phyloP scores from a whole-genome alignment of 2,329 filamentous ascomycete species.

The Anthostomella pinea region DNA sequence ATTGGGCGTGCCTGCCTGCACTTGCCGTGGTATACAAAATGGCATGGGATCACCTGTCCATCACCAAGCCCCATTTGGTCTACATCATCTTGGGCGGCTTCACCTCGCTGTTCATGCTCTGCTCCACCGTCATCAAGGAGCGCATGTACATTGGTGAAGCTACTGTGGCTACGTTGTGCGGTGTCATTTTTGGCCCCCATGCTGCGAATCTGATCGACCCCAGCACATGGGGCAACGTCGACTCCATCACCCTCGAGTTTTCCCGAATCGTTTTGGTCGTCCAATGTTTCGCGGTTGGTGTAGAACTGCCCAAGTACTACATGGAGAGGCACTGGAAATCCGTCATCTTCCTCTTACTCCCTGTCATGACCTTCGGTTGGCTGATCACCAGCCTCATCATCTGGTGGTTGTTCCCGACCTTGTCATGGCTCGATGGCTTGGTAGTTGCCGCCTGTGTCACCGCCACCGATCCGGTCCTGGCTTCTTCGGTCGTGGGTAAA shows the following conservation, averaged over 20 bases:
- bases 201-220: slow-evolving; percentile 79
- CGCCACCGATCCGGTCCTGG: slow-evolving; percentile 93
- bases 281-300: slow-evolving; percentile 87
- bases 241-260: slow-evolving; percentile 86
- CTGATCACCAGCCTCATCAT: slow-evolving; percentile 88
- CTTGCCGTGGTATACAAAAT: slow-evolving; percentile 42
- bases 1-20: slow-evolving; percentile 8
- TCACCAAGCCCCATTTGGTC: slow-evolving; percentile 95
- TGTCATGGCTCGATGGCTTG: slow-evolving; percentile 88
- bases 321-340: slow-evolving; percentile 99
- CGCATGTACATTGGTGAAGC: slow-evolving; percentile 98
- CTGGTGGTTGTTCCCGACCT: slow-evolving; percentile 78
- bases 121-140: slow-evolving; percentile 97
- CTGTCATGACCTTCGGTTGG: slow-evolving; percentile 98
- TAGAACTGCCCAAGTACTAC: slow-evolving; percentile 88
- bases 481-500: slow-evolving; percentile 96
- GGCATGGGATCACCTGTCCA: slow-evolving; percentile 76
- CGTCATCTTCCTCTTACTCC: slow-evolving; percentile 80
- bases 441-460: slow-evolving; percentile 90
- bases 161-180: slow-evolving; percentile 84
- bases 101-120: slow-evolving; percentile 97
- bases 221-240: slow-evolving; percentile 72
- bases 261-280: slow-evolving; percentile 86
- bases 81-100: slow-evolving; percentile 98
- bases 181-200: slow-evolving; percentile 85